These are phyloP conservation scores for Leucosporidium creatinivorum DNA, from an alignment of 768 basidiomycete genomes.

Conservation along the genomic window DNA sequence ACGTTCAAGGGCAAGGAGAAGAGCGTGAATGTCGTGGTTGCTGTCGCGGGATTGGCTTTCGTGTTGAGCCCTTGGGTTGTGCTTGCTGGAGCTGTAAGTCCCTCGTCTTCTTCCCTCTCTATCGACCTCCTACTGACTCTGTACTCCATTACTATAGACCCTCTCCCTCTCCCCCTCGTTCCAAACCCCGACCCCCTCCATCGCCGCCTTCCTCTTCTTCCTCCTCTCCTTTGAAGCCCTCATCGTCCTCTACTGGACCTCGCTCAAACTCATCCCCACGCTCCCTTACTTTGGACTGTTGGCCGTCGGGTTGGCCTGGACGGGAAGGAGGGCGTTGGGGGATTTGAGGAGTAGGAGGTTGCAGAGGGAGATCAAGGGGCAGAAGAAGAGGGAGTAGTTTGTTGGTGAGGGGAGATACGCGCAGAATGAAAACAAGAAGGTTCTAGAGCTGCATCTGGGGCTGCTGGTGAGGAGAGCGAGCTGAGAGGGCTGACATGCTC, in stretches of 20 bases:
- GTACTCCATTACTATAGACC: not conserved
- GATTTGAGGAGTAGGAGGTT: constrained; percentile 19
- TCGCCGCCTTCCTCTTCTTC: constrained; percentile 21
- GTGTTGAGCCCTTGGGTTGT: constrained; percentile 31
- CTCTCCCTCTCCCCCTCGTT: constrained; percentile 1
- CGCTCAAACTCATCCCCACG: constrained; percentile 22
- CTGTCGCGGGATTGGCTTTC: constrained; percentile 14
- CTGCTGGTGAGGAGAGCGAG: too few species aligned
- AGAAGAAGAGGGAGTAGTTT: not conserved
- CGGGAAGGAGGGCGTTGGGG: constrained; percentile 23
- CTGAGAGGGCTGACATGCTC: too few species aligned
- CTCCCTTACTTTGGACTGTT: constrained; percentile 20
- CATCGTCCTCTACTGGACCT: constrained; percentile 31
- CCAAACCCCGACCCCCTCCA: not conserved
- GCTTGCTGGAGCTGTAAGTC: not conserved
- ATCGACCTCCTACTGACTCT: too few species aligned
- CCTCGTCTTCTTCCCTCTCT: not conserved
- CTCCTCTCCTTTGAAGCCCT: constrained; percentile 28
- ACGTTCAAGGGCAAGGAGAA: constrained; percentile 26
- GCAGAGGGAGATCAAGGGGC: not conserved
- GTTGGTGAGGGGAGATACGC: too few species aligned
- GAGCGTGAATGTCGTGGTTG: constrained; percentile 3
- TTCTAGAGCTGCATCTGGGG: too few species aligned
- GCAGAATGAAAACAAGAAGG: too few species aligned
- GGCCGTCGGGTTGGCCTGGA: constrained; percentile 1